Evolutionary conservation across 1,139 yeast genomes (phyloP).

Genomic region (Yamadazyma trypodendri): DNA sequence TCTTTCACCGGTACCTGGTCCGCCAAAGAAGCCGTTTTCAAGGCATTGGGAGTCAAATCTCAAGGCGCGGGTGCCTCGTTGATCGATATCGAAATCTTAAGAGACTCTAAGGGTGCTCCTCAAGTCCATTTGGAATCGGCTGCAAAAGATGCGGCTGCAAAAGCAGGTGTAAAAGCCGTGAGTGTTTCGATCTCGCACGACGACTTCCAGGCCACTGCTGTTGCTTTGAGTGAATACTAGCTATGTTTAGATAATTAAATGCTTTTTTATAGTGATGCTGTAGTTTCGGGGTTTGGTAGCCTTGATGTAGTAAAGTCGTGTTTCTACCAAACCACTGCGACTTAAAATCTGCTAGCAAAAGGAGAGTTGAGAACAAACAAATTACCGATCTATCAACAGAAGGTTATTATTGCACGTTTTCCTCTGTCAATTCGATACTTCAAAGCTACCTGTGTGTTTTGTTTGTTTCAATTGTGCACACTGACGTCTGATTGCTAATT

Average conservation of each 20-base stretch:
- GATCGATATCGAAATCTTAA: slow-evolving; percentile 82
- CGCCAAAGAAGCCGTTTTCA: slow-evolving; percentile 98
- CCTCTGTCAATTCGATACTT: not conserved
- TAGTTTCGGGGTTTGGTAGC: not conserved
- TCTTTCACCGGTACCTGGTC: slow-evolving; percentile 99
- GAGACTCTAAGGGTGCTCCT: slow-evolving; percentile 81
- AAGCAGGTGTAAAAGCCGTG: slow-evolving; percentile 68
- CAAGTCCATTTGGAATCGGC: slow-evolving; percentile 70
- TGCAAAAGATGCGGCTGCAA: slow-evolving; percentile 71
- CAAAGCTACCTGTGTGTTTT: not conserved
- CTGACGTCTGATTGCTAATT: not conserved
- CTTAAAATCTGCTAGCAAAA: not conserved
- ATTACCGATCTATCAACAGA: slow-evolving; percentile 1
- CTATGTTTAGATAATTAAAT: not conserved
- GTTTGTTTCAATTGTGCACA: not conserved
- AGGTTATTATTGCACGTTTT: not conserved
- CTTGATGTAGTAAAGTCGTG: not conserved
- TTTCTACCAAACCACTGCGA: not conserved
- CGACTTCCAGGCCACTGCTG: slow-evolving; percentile 96
- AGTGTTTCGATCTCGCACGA: slow-evolving; percentile 93
- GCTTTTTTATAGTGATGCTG: not conserved
- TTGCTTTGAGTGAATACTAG: slow-evolving; percentile 76
- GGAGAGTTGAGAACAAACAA: not conserved
- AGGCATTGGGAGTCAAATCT: slow-evolving; percentile 84
- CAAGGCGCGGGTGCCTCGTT: slow-evolving; percentile 95